These are phyloP conservation scores for Gautieria morchelliformis DNA, from an alignment of 768 basidiomycete species.

Conservation along the genomic window DNA sequence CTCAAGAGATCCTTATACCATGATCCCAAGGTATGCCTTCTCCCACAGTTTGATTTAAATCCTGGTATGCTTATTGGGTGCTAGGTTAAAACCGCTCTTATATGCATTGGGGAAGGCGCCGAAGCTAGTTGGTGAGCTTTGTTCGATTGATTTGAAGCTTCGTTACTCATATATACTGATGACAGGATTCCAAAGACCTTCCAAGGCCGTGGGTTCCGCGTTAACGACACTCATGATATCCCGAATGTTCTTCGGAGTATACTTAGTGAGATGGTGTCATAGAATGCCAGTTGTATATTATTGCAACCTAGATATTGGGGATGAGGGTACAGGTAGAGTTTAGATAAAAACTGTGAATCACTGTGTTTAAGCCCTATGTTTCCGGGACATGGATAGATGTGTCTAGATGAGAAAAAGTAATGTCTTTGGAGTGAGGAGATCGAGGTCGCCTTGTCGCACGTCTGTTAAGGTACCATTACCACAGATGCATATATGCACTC, in stretches of 20 bases:
- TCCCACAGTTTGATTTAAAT: not conserved
- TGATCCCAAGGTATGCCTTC: conserved; percentile 33
- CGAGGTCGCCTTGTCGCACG: no score
- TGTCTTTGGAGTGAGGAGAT: no score
- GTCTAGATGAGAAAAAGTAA: no score
- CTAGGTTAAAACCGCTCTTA: conserved; percentile 49
- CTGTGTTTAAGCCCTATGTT: no score
- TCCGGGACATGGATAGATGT: no score
- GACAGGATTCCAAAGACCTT: conserved; percentile 52
- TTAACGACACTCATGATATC: conserved; percentile 53
- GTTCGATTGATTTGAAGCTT: not conserved
- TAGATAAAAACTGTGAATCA: no score
- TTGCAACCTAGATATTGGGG: no score
- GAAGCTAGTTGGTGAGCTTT: conserved; percentile 46
- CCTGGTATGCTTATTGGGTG: not conserved
- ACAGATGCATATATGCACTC: no score
- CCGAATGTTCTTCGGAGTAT: conserved; percentile 56
- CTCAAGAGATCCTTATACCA: conserved; percentile 47
- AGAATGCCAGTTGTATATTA: not conserved
- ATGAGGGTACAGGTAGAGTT: no score
- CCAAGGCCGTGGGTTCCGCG: conserved; percentile 50
- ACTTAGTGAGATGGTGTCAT: conserved; percentile 18
- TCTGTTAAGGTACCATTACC: no score
- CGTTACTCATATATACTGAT: conserved; percentile 1
- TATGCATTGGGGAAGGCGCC: conserved; percentile 63